Evolutionary conservation across 2,329 filamentous ascomycete genomes (phyloP), one percentile per base, ranked within the genome.

Genomic region (Calonectria pseudoreteaudii): DNA sequence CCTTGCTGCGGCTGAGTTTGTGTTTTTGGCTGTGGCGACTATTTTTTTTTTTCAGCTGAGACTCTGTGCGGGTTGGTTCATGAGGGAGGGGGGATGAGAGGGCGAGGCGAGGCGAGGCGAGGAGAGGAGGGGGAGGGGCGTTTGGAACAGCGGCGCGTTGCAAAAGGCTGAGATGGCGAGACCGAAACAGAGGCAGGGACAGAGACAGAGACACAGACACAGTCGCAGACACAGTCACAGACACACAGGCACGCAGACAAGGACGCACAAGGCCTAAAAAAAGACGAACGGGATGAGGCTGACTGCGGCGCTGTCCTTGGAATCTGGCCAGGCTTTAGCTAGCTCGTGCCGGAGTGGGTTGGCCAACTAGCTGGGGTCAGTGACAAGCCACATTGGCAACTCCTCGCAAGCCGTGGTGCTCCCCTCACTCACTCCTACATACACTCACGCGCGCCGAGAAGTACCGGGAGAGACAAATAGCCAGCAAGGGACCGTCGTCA

Each of bases 311-410:
- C 56, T 23, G 56, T 23, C 30, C 56, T 60, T 60, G 56, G 53
- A 20, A 60, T 60, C 56, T 13, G 31, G 34, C 14, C 31, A 38
- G 14, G 31, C 3, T 34, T 60, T 60, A 26, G 56, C 56, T 60
- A 18, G 56, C 56, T 16, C 8, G 56, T 60, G 10, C 56, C 56
- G n/a, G 34, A 38, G 56, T 60, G 56, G 56, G 66, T 53, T 56
- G 53, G 52, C 66, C 66, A 69, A 69, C 66, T 47, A 69, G 56
- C 67, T 70, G 53, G 36, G 67, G 38, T 58, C 53, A 30, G 67
- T 70, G 56, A 70, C 53, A 71, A 71, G 62, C 62, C 69, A 60
- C 62, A 38, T 67, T 70, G 28, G n/a, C 69, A 26, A 60, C 56
- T 60, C 50, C 58, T 53, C 58, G 41, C 34, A 30, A 30, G 41